Base-by-base conservation (phyloP, 2,329 filamentous ascomycete species). In the Colletotrichum truncatum region DNA sequence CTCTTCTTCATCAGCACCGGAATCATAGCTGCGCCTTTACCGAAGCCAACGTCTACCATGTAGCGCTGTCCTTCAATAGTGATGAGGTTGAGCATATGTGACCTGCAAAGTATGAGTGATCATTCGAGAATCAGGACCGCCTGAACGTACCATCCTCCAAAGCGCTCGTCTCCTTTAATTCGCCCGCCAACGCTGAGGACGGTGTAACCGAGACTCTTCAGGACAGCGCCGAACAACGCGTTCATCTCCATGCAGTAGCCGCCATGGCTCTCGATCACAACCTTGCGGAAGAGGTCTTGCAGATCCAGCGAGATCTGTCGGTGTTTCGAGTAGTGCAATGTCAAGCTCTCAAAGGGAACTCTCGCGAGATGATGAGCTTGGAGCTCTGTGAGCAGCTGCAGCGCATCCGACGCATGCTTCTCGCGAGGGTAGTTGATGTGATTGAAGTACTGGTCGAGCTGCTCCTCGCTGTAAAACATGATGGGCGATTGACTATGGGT, bases 1-100 rank as follows among this genome's bases (percentile, higher is more conserved):
- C 72, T 57, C 32, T 28, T 61, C 30, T 28, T 34, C 5, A 81
- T 70, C 1, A 71, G 75, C 1, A 81, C 53, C 4, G 80, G 80
- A 1, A 66, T 46, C 25, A 71, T 67, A 4, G 78, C 65, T 8
- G 71, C 73, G 67, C 85, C 82, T 56, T 81, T 81, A 18, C 88
- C 89, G 70, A 89, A 90, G 25, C 85, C 88, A 12, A 90, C 85
- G 71, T 91, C 89, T 26, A 86, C 80, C 67, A 85, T 73, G 71
- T 84, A 85, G 41, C 77, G 75, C 43, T 78, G 77, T 23, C 76
- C 74, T 9, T 78, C 75, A 21, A 92, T 80, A 25, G 79, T 84
- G 48, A 90, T 82, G 58, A 91, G 81, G 70, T 87, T 85, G 57
- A 88, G 77, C 80, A 89, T 86, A 73, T 91, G 88, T 12, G 78